Evolutionary conservation across 208 protist genomes (phyloP).

Genomic region (Acanthamoeba healyi): DNA sequence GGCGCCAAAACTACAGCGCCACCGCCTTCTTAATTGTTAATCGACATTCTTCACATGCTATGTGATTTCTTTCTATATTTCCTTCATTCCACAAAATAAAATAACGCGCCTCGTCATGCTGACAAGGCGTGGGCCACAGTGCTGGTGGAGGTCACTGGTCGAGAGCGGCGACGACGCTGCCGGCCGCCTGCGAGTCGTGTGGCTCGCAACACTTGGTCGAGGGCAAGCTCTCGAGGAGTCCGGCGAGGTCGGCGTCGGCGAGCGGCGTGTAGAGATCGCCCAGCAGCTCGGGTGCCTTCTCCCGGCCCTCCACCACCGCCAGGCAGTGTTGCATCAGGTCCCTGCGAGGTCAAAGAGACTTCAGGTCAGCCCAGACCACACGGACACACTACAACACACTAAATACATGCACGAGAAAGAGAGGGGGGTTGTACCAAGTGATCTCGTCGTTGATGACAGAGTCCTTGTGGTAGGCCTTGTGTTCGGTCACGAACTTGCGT

Average conservation of each 20-base stretch:
- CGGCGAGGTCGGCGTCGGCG: not conserved
- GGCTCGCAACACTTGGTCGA: not conserved
- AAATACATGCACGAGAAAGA: not conserved
- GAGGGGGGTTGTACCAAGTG: not conserved
- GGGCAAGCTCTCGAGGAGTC: not conserved
- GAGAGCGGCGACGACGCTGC: not conserved
- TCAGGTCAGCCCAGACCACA: not conserved
- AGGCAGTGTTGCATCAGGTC: conserved; percentile 89
- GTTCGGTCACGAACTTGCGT: conserved; percentile 94
- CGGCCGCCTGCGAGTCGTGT: not conserved
- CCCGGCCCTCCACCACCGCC: conserved; percentile 27
- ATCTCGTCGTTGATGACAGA: conserved; percentile 94
- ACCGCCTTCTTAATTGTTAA: not conserved
- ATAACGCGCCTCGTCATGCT: too few relatives aligned
- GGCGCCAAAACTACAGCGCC: not conserved
- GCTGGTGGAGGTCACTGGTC: not conserved
- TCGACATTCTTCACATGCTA: too few relatives aligned
- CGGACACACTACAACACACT: not conserved
- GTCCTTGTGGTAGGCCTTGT: conserved; percentile 97
- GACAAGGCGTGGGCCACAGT: not conserved
- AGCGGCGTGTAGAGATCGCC: conserved; percentile 41
- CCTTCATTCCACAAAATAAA: too few relatives aligned
- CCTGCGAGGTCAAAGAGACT: not conserved
- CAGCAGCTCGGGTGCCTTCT: conserved; percentile 56
- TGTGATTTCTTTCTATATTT: too few relatives aligned